Base-by-base conservation (phyloP, 148 eudicot genomes). In the Amaranthus cruentus region DNA sequence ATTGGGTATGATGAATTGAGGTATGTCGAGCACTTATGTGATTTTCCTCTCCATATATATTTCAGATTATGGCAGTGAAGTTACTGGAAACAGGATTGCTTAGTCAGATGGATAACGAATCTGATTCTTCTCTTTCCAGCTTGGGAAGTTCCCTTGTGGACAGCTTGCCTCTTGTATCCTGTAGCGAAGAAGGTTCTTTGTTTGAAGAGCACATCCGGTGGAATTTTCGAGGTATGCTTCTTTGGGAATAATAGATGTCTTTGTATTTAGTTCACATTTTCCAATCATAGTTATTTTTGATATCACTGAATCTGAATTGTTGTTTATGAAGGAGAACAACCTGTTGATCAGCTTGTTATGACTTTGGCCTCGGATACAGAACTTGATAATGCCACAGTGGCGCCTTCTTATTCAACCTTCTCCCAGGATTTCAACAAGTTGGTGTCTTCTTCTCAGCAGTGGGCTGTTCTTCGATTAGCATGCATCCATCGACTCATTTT, bases 401-500 rank as follows among this genome's bases (percentile, higher is more conserved):
- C 66, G 9, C 74, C 81, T 60, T 69, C 63, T 44, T 84, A 80
- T 70, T 79, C 85, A 69, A 54, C 80, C 74, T 80, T 69, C 70
- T 78, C 79, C 60, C 80, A 77, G 59, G 84, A 83, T 75, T 82
- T 79, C 56, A 84, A 83, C 76, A 86, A 84, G 66, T 76, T 89
- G 77, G 80, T 78, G 55, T 76, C 89, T 69, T 81, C 90, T 56
- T 85, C 85, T 77, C 90, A 85, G 83, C 97, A 90, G 70, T 90
- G 91, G 91, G 91, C 92, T 58, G 79, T 89, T 73, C 79, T 83
- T 82, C 99, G 87, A 75, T 74, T 90, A 82, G 82, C 85, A 73
- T 92, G 93, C 70, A 66, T 88, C 60, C 88, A 50, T n/a, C 92
- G 96, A n/a, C 91, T 96, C 5, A 12, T 89, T 55, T 66, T 65